A percentile compares a stretch with the other conserved stretches of the same genome.
Evolutionary conservation across 208 protist genomes (phyloP).

Genomic region (Leishmania amazonensis): DNA sequence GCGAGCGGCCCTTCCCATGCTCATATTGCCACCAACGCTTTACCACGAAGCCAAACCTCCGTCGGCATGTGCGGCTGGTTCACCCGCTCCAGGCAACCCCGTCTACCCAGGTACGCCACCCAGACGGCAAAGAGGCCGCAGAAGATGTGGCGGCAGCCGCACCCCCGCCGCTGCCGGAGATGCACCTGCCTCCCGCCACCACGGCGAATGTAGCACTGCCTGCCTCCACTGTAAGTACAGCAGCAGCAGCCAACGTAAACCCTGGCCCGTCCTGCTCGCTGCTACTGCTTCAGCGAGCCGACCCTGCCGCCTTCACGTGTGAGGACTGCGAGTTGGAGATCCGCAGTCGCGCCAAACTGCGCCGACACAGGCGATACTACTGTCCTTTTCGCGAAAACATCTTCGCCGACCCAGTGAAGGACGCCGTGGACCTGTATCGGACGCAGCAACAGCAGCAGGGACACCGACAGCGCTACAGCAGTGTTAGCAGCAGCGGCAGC

Average conservation of each 20-base stretch:
- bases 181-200: slow-evolving; percentile 4
- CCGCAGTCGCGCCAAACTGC: slow-evolving; percentile 53
- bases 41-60: slow-evolving; percentile 61
- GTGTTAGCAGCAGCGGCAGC: background rate
- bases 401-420: slow-evolving; percentile 49
- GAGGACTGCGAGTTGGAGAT: slow-evolving; percentile 78
- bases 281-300: background rate
- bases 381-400: slow-evolving; percentile 83
- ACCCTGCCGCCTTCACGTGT: slow-evolving; percentile 35
- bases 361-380: slow-evolving; percentile 68
- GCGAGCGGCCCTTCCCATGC: slow-evolving; percentile 68
- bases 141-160: background rate
- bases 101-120: slow-evolving; percentile 5
- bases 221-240: background rate
- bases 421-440: slow-evolving; percentile 24
- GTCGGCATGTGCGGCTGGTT: slow-evolving; percentile 46
- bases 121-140: too few relatives aligned
- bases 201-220: background rate
- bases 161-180: slow-evolving; percentile 4
- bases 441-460: slow-evolving; percentile 11
- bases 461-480: background rate
- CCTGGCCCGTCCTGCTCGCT: background rate
- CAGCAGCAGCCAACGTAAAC: background rate
- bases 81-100: slow-evolving; percentile 41
- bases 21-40: slow-evolving; percentile 60